Base-by-base conservation (phyloP, 768 basidiomycete species). In the Pholiota microspora region DNA sequence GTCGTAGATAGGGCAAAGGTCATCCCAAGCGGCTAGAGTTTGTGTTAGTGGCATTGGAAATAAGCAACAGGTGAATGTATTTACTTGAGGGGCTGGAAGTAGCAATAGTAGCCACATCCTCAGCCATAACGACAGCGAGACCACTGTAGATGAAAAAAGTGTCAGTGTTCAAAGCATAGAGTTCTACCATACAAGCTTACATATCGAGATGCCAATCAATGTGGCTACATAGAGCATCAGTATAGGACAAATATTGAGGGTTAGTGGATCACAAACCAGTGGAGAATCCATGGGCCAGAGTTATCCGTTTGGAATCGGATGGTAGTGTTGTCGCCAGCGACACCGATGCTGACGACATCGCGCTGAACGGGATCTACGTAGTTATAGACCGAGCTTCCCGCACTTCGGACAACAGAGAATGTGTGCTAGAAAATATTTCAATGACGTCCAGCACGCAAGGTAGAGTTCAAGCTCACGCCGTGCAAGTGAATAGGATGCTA, bases 141-240 rank as follows among this genome's bases (percentile, higher is more conserved):
- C 77, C 77, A 1, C 62, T 65, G 44, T 7, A 18, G 18, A 7
- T 16, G 27, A 35, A 24, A 49, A 12, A 10, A 49, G 7, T 6
- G 29, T 31, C 29, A 31, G 12, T 31, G 15, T 31, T 4, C 28
- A 8, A 21, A 28, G 13, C 21, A 24, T 18, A 16, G 8, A 9
- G 6, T 2, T 10, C 16, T 24, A 23, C 0, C 8, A 53, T 25
- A 35, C 16, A 51, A 36, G 59, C 74, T 54, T 60, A 76, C 73
- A 64, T 60, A 12, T 75, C 65, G 7, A 81, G 62, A 67, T 83
- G 81, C 71, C 77, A 81, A 51, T 82, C 79, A 51, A 82, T 82
- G 59, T 82, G 80, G 55, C 78, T 78, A 35, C 6, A 40, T 13
- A 25, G 29, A 29, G 21, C 38, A 23, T 55, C 23, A 9, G 45